Base-by-base conservation (phyloP, 352 stramenopile genomes). In the Globisporangium nunn region DNA sequence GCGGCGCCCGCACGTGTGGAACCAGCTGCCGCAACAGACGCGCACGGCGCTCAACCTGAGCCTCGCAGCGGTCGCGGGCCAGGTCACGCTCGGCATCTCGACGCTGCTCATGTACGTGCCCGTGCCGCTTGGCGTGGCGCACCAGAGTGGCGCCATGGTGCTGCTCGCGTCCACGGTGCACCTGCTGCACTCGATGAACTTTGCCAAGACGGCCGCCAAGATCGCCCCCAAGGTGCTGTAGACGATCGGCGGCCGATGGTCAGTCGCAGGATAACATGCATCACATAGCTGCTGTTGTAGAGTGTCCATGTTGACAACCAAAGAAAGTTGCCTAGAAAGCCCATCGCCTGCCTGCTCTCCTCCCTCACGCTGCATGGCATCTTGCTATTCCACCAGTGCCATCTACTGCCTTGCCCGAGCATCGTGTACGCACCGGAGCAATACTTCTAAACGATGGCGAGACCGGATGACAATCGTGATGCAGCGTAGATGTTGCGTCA, bases 41-140 rank as follows among this genome's bases (percentile, higher is more conserved):
- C 86, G 83, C 51, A 81, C 72, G 30, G 84, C 87, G 8, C 66
- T 95, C 17, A 92, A 94, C 62, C 62, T 93, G 55, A 92, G 74
- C 41, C 71, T 95, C 54, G 68, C 67, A 23, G 78, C 93, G 6
- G 79, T 82, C 8, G 61, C 64, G n/a, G 78, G 79, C 41, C 85
- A 95, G 50, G 96, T 98, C 37, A 63, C 78, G 29, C 78, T 99
- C n/a, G 97, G 97, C 47, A 98, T 99, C 63, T 91, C 88, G 2
- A 99, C 97, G 54, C 74, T 99, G 55, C 72, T 99, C 56, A 91
- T 91, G 62, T 98, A 97, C 72, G 97, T 99, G 55, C 97, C 97
- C 0, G 86, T 99, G 31, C 78, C 78, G 37, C 81, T 99, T 6
- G 97, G 93, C 17, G 85, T 98, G 12, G 86, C 87, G 46, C 97